Evolutionary conservation across 2,329 filamentous ascomycete species (phyloP), one percentile per base, ranked within the genome.

Genomic region (Fusarium penzigii): DNA sequence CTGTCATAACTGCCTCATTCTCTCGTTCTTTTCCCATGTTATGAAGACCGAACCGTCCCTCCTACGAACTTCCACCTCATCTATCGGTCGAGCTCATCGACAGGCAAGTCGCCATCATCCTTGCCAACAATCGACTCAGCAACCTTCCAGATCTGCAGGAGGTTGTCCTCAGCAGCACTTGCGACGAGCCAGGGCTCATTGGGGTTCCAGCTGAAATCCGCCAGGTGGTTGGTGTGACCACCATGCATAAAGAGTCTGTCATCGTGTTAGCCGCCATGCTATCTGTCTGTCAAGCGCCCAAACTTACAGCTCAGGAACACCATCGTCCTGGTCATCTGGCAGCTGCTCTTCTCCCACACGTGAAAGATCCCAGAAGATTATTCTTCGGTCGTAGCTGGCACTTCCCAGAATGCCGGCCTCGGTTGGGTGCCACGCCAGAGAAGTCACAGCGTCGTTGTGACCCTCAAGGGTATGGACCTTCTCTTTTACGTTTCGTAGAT

Each of bases 181-280:
- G 92, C 92, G 61, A 99, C 89, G 49, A 97, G 84, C 95, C 95
- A 99, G 5, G 93, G 92, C 66, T 97, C 92, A 69, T 96, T 96
- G 62, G 86, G 85, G 73, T 99, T 99, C 93, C 93, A 99, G 74
- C 89, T 93, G 68, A 99, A 99, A 73, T 99, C 95, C 36, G 90
- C 92, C 56, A 99, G 85, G 61, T 95, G 89, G 74, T 97, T 97
- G 11, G 94, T 99, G 76, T 99, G 95, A 32, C 94, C 94, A 55
- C 94, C 94, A 67, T 99, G 94, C 92, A 99, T 97, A 75, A 99
- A 99, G 2, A 99, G 78, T 43, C 89, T 92, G 53, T 6, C 39
- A 48, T 34, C 6, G 16, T 5, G 39, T 54, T 43, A 59, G 59
- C 69, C 59, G 70, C 62, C 46, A 29, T 53, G 39, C 5, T 12